phyloP scores from a whole-genome alignment of 345 rosid species.

The Excoecaria agallocha region DNA sequence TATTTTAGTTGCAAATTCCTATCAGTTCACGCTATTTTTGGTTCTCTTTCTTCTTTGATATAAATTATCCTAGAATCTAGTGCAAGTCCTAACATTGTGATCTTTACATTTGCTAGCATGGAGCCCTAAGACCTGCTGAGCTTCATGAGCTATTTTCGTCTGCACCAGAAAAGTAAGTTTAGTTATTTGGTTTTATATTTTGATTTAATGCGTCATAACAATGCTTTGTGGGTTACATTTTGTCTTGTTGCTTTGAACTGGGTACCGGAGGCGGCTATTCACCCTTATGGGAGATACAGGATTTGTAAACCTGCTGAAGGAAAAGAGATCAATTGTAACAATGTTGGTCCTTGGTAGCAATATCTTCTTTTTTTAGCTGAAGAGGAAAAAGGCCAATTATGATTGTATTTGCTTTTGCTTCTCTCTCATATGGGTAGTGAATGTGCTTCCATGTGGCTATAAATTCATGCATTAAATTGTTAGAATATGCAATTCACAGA shows the following conservation, averaged over 20 bases:
- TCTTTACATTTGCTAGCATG: constrained; percentile 53
- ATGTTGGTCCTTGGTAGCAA: neutral
- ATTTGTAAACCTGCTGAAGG: neutral
- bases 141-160: constrained; percentile 69
- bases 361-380: neutral
- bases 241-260: neutral
- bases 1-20: constrained; percentile 11
- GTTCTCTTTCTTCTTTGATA: neutral
- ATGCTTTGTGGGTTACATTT: neutral
- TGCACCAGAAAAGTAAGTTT: constrained; percentile 69
- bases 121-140: constrained; percentile 57
- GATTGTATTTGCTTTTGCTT: neutral
- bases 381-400: neutral
- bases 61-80: neutral
- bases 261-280: neutral
- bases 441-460: neutral
- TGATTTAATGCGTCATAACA: neutral
- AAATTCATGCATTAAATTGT: neutral
- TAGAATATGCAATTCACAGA: neutral
- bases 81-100: constrained; percentile 9
- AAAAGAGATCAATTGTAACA: neutral
- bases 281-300: neutral
- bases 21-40: neutral
- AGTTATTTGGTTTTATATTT: constrained; percentile 2
- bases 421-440: neutral